Conservation (phyloP, 2,329 filamentous ascomycete genomes). For the Epicoccum nigrum region DNA sequence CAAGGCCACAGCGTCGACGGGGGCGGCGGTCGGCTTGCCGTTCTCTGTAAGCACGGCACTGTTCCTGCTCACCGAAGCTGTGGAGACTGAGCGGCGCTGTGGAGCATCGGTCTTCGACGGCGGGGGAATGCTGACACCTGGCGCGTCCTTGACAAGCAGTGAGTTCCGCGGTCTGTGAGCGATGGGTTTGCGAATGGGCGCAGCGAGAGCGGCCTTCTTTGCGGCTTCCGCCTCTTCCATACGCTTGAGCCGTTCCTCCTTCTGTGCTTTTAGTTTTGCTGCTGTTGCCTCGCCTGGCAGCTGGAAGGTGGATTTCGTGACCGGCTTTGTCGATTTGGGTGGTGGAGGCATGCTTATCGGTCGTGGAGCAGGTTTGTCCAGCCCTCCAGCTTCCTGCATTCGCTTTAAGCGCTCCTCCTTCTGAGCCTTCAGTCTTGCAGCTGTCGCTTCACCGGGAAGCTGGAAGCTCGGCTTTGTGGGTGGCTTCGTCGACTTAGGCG, state of each 20-base stretch:
- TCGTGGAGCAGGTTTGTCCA: slow-evolving; percentile 41
- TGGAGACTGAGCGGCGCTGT: slow-evolving; percentile 30
- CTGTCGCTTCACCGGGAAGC: slow-evolving; percentile 60
- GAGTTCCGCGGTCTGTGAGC: slow-evolving; percentile 28
- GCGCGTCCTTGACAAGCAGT: slow-evolving; percentile 20
- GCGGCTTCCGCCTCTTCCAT: slow-evolving; percentile 42
- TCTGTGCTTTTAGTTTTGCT: slow-evolving; percentile 38
- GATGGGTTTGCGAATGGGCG: slow-evolving; percentile 54
- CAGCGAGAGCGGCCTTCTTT: slow-evolving; percentile 46
- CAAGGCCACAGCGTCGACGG: slow-evolving; percentile 39
- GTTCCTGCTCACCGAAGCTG: slow-evolving; percentile 31
- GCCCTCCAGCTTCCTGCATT: slow-evolving; percentile 46
- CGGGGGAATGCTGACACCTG: slow-evolving; percentile 24
- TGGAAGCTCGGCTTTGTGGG: slow-evolving; percentile 59
- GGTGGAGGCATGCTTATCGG: slow-evolving; percentile 55
- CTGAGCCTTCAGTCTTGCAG: slow-evolving; percentile 41
- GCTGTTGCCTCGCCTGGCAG: slow-evolving; percentile 61
- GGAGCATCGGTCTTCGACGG: slow-evolving; percentile 8
- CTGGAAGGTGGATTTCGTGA: slow-evolving; percentile 58
- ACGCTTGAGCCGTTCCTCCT: slow-evolving; percentile 44
- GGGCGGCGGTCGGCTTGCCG: slow-evolving; percentile 35
- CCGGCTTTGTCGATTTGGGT: slow-evolving; percentile 58
- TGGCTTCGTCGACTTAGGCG: slow-evolving; percentile 58
- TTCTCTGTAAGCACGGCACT: slow-evolving; percentile 28
- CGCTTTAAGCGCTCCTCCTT: slow-evolving; percentile 42